Evolutionary conservation across 2,329 filamentous ascomycete genomes (phyloP), one percentile per base, ranked within the genome.

Genomic region (Monosporascus sp.): DNA sequence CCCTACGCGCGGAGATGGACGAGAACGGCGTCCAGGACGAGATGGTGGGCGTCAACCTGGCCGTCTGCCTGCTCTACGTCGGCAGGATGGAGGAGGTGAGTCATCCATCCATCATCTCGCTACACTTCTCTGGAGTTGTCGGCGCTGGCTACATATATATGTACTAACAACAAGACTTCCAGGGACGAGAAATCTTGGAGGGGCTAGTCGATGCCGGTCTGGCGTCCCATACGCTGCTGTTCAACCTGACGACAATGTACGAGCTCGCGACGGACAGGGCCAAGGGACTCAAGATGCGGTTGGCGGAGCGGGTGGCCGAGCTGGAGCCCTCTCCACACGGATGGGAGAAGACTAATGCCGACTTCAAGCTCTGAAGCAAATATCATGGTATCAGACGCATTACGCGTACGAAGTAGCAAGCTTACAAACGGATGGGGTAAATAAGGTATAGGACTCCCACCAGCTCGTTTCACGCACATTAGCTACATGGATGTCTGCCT

Each of bases 201-300:
- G 70, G 73, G 0, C 72, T 95, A 11, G 75, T 91, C 0, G 76
- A 82, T 3, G 68, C 75, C 1, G 82, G 84, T 1, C 75, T 82
- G 41, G 81, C 83, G 0, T 97, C 93, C 53, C 85, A 89, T 57
- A 89, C 89, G 1, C 72, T 96, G 2, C 81, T 95, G 0, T 96
- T 97, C 72, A 97, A 97, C 67, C 71, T 99, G 14, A 84, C 86
- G 11, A 97, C 93, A 0, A 83, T 96, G 62, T 97, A 96, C 67
- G 94, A 97, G 70, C 78, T 97, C 7, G 94, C 89, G 66, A 92
- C 89, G 0, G 92, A 97, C 62, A 80, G 82, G 56, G 82, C 89
- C 43, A 76, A 82, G 48, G 79, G 79, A 14, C 70, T 88, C 61
- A 97, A 97, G 75, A 70, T 81, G 31, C 75, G 74, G 25, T 75